Conservation (phyloP, 805 yeast species). For the Pichia insulana region DNA sequence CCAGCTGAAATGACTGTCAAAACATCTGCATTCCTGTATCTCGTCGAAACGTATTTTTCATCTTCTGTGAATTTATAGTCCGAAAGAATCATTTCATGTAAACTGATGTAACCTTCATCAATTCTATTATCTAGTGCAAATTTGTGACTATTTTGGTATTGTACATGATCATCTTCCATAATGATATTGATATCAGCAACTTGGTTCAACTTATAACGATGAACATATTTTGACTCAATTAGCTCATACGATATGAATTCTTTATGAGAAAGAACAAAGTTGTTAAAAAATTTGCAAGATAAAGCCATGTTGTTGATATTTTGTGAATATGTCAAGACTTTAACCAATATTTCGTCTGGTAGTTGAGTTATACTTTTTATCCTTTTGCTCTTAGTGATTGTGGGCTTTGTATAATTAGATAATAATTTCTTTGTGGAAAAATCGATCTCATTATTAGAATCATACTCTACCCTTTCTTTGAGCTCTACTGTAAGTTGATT, state of each 20-base stretch:
- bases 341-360: constrained; percentile 13
- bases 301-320: constrained; percentile 7
- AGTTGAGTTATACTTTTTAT: constrained; percentile 1
- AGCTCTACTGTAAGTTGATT: constrained; percentile 2
- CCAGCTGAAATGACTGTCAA: constrained; percentile 4
- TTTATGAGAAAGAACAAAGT: constrained; percentile 9
- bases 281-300: constrained; percentile 7
- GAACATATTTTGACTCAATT: constrained; percentile 2
- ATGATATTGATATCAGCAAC: neutral
- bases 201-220: neutral
- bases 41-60: neutral
- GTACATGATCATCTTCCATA: constrained; percentile 7
- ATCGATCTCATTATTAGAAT: neutral
- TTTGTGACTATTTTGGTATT: constrained; percentile 9
- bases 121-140: constrained; percentile 2
- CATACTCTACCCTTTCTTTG: neutral
- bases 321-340: constrained; percentile 9
- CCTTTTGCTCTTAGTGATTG: neutral
- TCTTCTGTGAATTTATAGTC: constrained; percentile 2
- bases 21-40: constrained; percentile 8
- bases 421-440: neutral
- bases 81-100: neutral
- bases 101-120: neutral
- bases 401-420: neutral
- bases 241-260: constrained; percentile 7